phyloP scores from a whole-genome alignment of 2,329 filamentous ascomycete species.

The Basipetospora chlamydospora region DNA sequence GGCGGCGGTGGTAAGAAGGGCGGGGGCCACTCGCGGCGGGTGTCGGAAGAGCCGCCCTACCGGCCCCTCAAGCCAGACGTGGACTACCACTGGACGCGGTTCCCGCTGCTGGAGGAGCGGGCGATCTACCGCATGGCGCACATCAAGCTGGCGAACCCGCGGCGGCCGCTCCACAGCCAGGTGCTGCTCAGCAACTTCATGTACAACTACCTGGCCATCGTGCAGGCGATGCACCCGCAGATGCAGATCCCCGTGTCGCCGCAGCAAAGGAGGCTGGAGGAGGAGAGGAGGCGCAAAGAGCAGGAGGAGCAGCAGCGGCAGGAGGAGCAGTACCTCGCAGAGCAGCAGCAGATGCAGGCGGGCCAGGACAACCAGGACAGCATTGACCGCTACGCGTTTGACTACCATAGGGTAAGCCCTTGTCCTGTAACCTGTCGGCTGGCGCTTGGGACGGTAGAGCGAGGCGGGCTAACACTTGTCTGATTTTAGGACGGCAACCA shows the following conservation, averaged over 20 bases:
- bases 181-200: slow-evolving; percentile 98
- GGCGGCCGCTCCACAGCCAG: slow-evolving; percentile 81
- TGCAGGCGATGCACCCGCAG: slow-evolving; percentile 96
- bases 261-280: slow-evolving; percentile 51
- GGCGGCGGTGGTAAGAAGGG: slow-evolving; percentile 42
- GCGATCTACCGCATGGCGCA: slow-evolving; percentile 98
- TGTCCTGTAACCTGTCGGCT: too few relatives aligned
- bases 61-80: slow-evolving; percentile 69
- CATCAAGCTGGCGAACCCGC: slow-evolving; percentile 95
- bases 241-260: slow-evolving; percentile 79
- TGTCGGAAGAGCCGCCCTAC: slow-evolving; percentile 65
- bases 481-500: slow-evolving; percentile 1
- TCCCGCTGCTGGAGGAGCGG: slow-evolving; percentile 86
- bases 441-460: too few relatives aligned
- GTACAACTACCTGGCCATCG: slow-evolving; percentile 97
- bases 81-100: slow-evolving; percentile 92
- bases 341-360: slow-evolving; percentile 26
- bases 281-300: slow-evolving; percentile 35
- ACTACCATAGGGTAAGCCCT: slow-evolving; percentile 35
- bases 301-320: too few relatives aligned
- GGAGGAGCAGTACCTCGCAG: slow-evolving; percentile 25
- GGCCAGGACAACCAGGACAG: slow-evolving; percentile 23
- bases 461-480: too few relatives aligned
- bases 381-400: slow-evolving; percentile 36
- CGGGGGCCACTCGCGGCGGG: slow-evolving; percentile 57